Base-by-base conservation (phyloP, 805 yeast species). In the Candida hispaniensis region DNA sequence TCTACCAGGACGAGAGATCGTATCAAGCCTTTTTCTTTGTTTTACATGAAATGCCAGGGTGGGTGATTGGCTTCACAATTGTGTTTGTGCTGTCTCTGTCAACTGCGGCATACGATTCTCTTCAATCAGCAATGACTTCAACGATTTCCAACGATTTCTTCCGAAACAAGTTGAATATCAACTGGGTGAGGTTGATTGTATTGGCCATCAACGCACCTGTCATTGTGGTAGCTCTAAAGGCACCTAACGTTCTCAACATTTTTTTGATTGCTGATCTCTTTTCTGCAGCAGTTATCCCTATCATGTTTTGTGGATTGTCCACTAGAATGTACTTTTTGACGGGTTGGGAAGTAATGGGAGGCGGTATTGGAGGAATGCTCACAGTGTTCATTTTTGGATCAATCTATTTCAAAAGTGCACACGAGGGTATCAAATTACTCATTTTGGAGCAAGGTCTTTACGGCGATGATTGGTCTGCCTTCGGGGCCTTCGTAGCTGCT, bases 401-500 rank as follows among this genome's bases (percentile, higher is more conserved):
- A 2, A 65, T 82, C 34, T 86, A 83, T 60, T 85, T 77, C 52
- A 70, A 64, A 20, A 58, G 61, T 49, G 88, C 93, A 7, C 55
- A 59, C 35, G 80, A 75, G 41, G 96, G 95, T 47, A 95, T 79
- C 11, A 66, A 66, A 42, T 64, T 86, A 34, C 59, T 86, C 34
- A 60, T 86, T 40, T 64, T 86, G 35, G 47, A 51, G 30, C 42
- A 54, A 14, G 95, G 96, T 26, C 60, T 86, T 16, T 86, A 86
- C 50, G 61, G 69, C 5, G 69, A 67, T 32, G 95, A 86, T 52
- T 86, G 95, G 95, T 81, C 93, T 48, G 75, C 93, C 0, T 86
- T 86, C 60, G 96, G 94, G 14, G 94, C 95, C 2, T 86, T 86
- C 57, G 88, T 80, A 5, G 79, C 77, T 43, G 91, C 95, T 1